These are phyloP conservation scores for Echeveria elegans DNA, from an alignment of 164 flowering plant species.

Conservation along the genomic window DNA sequence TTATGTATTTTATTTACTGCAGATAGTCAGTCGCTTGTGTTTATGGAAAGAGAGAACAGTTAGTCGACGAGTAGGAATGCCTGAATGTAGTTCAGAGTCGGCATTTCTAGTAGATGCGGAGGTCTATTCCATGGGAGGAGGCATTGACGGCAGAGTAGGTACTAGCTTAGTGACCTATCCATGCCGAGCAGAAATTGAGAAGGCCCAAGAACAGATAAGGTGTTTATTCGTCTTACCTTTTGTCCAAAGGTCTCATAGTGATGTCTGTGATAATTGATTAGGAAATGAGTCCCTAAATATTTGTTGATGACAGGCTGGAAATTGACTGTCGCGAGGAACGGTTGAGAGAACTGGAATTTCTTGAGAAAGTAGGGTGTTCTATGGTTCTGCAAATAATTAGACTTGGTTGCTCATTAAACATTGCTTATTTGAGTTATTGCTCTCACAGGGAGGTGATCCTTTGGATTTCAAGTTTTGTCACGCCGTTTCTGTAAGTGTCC, in stretches of 20 bases:
- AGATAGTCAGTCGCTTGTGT: neutral
- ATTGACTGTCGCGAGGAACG: constrained; percentile 82
- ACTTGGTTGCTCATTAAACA: neutral
- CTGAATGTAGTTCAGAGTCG: constrained; percentile 64
- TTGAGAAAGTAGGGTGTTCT: constrained; percentile 67
- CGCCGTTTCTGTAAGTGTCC: constrained; percentile 70
- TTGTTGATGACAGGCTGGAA: constrained; percentile 61
- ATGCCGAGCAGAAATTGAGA: constrained; percentile 76
- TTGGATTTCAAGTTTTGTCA: constrained; percentile 73
- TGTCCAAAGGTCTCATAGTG: neutral
- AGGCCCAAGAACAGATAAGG: constrained; percentile 89
- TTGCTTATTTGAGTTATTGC: constrained; percentile 1
- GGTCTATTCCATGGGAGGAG: constrained; percentile 99
- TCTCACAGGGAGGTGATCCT: constrained; percentile 90
- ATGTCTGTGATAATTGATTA: neutral
- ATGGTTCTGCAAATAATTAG: neutral
- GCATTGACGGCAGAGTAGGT: constrained; percentile 72
- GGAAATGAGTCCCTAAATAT: neutral
- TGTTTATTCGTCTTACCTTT: constrained; percentile 14
- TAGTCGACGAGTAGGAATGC: constrained; percentile 41
- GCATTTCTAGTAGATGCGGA: constrained; percentile 75
- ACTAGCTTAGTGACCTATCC: constrained; percentile 70
- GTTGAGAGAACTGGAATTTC: constrained; percentile 89
- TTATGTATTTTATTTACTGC: neutral
- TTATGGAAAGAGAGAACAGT: neutral